These are phyloP conservation scores for Arxiozyma slooffiae DNA, from an alignment of 1,139 yeast genomes.

Conservation along the genomic window DNA sequence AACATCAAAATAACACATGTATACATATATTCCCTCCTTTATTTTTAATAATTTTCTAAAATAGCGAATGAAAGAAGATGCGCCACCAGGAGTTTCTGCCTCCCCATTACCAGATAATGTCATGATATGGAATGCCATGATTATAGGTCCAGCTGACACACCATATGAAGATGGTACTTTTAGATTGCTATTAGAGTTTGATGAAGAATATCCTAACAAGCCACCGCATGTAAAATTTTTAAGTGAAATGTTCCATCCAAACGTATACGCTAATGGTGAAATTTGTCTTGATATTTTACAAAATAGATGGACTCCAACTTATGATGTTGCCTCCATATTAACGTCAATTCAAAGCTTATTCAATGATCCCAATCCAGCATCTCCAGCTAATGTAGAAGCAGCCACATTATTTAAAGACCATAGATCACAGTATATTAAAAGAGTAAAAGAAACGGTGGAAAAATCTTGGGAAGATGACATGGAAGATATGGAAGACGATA, in stretches of 20 bases:
- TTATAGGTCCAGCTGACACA: constrained; percentile 94
- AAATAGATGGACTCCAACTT: constrained; percentile 97
- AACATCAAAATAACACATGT: background rate
- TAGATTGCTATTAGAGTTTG: constrained; percentile 75
- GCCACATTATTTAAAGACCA: constrained; percentile 93
- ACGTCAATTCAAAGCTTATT: constrained; percentile 76
- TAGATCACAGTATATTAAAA: constrained; percentile 78
- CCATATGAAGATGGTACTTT: constrained; percentile 98
- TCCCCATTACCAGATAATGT: constrained; percentile 95
- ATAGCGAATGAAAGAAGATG: constrained; percentile 91
- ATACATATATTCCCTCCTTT: constrained; percentile 1
- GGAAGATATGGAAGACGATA: constrained; percentile 60
- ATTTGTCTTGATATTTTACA: constrained; percentile 91
- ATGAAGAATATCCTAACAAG: constrained; percentile 94
- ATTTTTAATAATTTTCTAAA: background rate
- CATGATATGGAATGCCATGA: constrained; percentile 97
- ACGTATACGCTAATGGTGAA: constrained; percentile 92
- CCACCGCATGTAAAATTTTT: constrained; percentile 90
- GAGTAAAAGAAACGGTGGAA: constrained; percentile 92
- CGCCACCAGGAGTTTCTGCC: constrained; percentile 96
- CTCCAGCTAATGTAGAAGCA: constrained; percentile 98
- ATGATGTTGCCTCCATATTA: constrained; percentile 92
- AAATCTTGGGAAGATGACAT: constrained; percentile 78
- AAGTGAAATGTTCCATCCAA: constrained; percentile 95
- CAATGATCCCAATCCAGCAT: constrained; percentile 91